Base-by-base conservation (phyloP, 106 monocot species). In the Dendrobium chrysotoxum region DNA sequence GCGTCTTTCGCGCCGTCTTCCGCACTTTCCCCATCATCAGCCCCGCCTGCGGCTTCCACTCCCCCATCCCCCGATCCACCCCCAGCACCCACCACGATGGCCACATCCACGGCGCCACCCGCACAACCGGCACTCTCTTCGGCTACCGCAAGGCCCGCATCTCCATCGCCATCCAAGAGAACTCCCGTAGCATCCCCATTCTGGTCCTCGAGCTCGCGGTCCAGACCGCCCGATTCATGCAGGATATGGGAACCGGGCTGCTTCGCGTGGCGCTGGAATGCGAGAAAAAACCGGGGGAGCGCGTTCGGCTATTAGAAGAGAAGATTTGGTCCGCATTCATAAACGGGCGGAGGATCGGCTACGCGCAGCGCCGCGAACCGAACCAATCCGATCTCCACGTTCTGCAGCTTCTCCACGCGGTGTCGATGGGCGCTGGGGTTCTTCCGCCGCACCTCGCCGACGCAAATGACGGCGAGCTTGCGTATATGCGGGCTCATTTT, bases 371-470 rank as follows among this genome's bases (percentile, higher is more conserved):
- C 74, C 75, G 95, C 42, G 95, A 98, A 17, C 88, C 94, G 6
- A 84, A 79, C 15, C 89, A 93, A 12, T 26, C 44, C 21, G 95
- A 98, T 80, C 85, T 95, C 20, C 70, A 68, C 44, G 86, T 95
- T 21, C 91, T 98, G 95, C 89, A 89, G 86, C 81, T 95, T 41
- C 84, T 98, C 35, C 88, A 91, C 40, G 92, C 94, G 0, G 86
- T 90, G n/a, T 97, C 97, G 26, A 91, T 95, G 89, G 98, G 98
- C 45, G 98, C 95, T 80, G 94, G 97, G 5, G 97, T 97, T 21
- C 88, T 97, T 0, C 97, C 97, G 0, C 76, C 64, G 8, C 89
- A 85, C 35, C 77, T 75, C 50, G 73, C 85, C 20, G 80, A 88
- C 75, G 85, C 89, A 1, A 46, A n/a, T 50, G 92, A 90, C 80